phyloP scores from a whole-genome alignment of 2,329 filamentous ascomycete species.

The Ramichloridium luteum region DNA sequence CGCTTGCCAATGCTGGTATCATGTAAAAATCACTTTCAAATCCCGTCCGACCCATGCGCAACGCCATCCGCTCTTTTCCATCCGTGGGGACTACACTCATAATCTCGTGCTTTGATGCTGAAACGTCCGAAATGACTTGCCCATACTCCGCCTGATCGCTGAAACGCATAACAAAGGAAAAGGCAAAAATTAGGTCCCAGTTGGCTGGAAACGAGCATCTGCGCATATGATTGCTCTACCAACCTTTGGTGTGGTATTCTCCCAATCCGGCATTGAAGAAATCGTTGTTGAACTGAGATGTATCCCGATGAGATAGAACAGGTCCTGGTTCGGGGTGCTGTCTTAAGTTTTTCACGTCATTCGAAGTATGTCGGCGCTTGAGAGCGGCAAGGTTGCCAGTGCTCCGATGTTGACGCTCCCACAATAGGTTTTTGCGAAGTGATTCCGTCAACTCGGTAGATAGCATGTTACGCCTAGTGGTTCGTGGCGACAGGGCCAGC shows the following conservation, averaged over 20 bases:
- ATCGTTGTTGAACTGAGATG: slow-evolving; percentile 64
- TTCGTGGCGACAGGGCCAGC: slow-evolving; percentile 69
- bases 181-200: too few relatives aligned
- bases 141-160: too few relatives aligned
- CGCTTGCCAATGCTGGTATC: slow-evolving; percentile 20
- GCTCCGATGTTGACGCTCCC: slow-evolving; percentile 91
- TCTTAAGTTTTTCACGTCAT: slow-evolving; percentile 79
- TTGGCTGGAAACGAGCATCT: slow-evolving; percentile 10
- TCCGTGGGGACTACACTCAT: slow-evolving; percentile 8
- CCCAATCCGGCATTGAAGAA: slow-evolving; percentile 74
- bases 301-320: slow-evolving; percentile 27
- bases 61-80: slow-evolving; percentile 4
- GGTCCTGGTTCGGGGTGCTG: slow-evolving; percentile 60
- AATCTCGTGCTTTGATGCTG: slow-evolving; percentile 6
- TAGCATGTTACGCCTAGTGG: slow-evolving; percentile 89
- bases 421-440: slow-evolving; percentile 78
- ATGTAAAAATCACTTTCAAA: slow-evolving; percentile 6
- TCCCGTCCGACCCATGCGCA: slow-evolving; percentile 2
- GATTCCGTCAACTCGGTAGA: slow-evolving; percentile 89
- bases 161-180: slow-evolving; percentile 18
- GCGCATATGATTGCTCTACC: slow-evolving; percentile 45
- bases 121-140: slow-evolving; percentile 7
- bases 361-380: slow-evolving; percentile 80
- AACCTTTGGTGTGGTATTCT: slow-evolving; percentile 76
- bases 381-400: slow-evolving; percentile 77